phyloP scores from a whole-genome alignment of 805 yeast species.

The Saccharomyces eubayanus region DNA sequence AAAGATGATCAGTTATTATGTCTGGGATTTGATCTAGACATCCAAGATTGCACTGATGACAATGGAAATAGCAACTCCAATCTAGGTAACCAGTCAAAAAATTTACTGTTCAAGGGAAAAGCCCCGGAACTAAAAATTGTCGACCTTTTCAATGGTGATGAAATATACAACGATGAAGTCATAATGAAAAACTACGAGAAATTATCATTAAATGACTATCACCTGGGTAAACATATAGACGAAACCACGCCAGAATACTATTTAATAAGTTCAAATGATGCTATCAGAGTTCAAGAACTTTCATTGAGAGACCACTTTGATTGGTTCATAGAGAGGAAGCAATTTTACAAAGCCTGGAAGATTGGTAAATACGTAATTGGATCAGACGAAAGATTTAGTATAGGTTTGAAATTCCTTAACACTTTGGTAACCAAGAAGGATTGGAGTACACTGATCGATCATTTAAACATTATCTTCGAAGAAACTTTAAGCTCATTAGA shows the following conservation, averaged over 20 bases:
- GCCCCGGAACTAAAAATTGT: slow-evolving; percentile 73
- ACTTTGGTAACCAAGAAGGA: slow-evolving; percentile 18
- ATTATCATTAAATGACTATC: slow-evolving; percentile 75
- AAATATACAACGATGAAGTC: slow-evolving; percentile 71
- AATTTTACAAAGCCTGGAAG: slow-evolving; percentile 67
- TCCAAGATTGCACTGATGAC: slow-evolving; percentile 24
- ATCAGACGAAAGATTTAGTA: slow-evolving; percentile 41
- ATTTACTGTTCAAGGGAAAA: not conserved
- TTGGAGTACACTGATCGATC: not conserved
- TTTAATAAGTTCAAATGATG: slow-evolving; percentile 74
- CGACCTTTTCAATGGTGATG: slow-evolving; percentile 58
- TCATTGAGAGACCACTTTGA: slow-evolving; percentile 58
- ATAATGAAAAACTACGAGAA: slow-evolving; percentile 48
- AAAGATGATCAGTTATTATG: slow-evolving; percentile 59
- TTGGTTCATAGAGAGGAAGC: slow-evolving; percentile 57
- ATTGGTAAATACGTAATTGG: slow-evolving; percentile 53
- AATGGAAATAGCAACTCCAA: slow-evolving; percentile 32
- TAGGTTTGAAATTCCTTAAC: slow-evolving; percentile 49
- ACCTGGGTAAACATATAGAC: slow-evolving; percentile 44
- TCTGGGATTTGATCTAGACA: slow-evolving; percentile 18
- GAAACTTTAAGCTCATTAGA: not conserved
- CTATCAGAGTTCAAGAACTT: slow-evolving; percentile 65
- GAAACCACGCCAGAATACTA: slow-evolving; percentile 41
- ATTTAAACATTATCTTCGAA: not conserved
- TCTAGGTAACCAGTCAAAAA: slow-evolving; percentile 17